These are phyloP conservation scores for Tetracladium marchalianum DNA, from an alignment of 495 filamentous ascomycete genomes.

Conservation along the genomic window DNA sequence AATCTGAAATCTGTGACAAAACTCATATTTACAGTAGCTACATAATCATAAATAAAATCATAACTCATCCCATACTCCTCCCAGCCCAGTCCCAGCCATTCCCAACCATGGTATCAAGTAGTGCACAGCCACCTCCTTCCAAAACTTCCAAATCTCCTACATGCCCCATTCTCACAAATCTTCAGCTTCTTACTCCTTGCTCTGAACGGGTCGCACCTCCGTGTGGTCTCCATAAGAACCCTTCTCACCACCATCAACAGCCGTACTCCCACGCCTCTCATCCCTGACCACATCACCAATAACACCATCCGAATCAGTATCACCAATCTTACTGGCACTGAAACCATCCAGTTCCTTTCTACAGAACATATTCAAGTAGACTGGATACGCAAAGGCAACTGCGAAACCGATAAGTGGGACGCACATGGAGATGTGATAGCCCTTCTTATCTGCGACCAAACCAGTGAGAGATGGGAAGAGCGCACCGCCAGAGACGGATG, in stretches of 20 bases:
- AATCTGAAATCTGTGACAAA: no score
- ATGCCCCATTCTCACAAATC: not conserved
- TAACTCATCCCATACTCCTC: no score
- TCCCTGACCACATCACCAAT: conserved; percentile 2
- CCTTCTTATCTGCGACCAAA: conserved; percentile 26
- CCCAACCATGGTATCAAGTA: no score
- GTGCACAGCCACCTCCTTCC: no score
- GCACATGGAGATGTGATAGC: conserved; percentile 25
- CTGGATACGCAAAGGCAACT: conserved; percentile 23
- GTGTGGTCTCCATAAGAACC: not conserved
- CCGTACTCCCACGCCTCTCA: not conserved
- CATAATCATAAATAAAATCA: no score
- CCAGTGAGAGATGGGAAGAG: conserved; percentile 55
- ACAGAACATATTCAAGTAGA: conserved; percentile 21
- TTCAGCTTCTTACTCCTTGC: not conserved
- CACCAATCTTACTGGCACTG: conserved; percentile 9
- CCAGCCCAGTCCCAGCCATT: no score
- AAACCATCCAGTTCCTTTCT: conserved; percentile 11
- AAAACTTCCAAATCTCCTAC: no score
- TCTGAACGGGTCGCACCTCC: not conserved
- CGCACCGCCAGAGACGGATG: conserved; percentile 53
- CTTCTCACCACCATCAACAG: conserved; percentile 2
- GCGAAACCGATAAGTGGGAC: conserved; percentile 22
- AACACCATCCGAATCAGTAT: conserved; percentile 5
- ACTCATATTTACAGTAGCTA: no score